Evolutionary conservation across 148 eudicot species (phyloP), one percentile per base, ranked within the genome.

Genomic region (Chenopodium formosanum): DNA sequence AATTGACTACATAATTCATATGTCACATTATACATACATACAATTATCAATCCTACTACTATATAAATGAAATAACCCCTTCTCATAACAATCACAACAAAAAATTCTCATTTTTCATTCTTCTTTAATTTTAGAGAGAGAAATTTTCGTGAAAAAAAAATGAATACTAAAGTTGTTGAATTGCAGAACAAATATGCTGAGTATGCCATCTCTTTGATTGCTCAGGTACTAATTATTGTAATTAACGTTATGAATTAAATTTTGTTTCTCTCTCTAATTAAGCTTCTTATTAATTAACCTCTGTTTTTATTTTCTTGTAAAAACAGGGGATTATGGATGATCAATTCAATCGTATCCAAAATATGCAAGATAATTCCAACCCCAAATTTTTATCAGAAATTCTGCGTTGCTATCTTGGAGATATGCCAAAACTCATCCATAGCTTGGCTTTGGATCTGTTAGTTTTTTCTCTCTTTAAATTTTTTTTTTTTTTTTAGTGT

Each of bases 341-440:
- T 68, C 97, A 94, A 46, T 94, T 90, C 82, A 80, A 80, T 1
- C 91, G 91, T 82, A 84, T 94, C 7, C 94, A 89, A 62, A 83
- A 88, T 27, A 56, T 94, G 82, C 92, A 91, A 87, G 98, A 94
- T 84, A 97, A 92, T 77, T 89, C 88, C 87, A 92, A 90, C 89
- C 98, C 97, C 40, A 84, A 91, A 17, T 94, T 94, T 86, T 93
- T 94, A 23, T 85, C 50, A 53, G 97, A 94, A 86, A 92, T 94
- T 4, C 88, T 94, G 32, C 81, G 89, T 16, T 89, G 92, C 70
- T 94, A 91, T 91, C 92, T 92, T 88, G 82, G 87, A 46, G 98
- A 94, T 80, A 90, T 92, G 84, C 88, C 90, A 80, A 88, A 90
- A 82, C 90, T 94, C 63, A 83, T 94, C 32, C 80, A 89, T 85